Evolutionary conservation across 805 yeast genomes (phyloP).

Genomic region (Starmera dryadoides): DNA sequence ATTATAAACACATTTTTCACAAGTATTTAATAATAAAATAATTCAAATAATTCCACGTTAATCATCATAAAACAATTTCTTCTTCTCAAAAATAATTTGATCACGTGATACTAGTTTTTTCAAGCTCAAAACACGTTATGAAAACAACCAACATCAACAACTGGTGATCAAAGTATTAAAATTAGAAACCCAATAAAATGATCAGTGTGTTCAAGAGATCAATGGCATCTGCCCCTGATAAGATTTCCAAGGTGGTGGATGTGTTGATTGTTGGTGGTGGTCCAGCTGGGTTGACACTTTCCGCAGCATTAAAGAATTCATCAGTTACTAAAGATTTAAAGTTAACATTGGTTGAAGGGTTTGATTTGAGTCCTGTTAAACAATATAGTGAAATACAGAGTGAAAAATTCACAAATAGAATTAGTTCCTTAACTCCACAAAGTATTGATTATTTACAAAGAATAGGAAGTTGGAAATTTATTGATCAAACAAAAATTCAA

Average conservation of each 20-base stretch:
- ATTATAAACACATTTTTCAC: too few relatives aligned
- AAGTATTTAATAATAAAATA: too few relatives aligned
- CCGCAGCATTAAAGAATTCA: constrained; percentile 72
- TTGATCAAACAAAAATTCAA: constrained; percentile 65
- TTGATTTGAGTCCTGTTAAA: constrained; percentile 45
- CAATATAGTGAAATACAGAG: constrained; percentile 30
- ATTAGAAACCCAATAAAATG: constrained; percentile 2
- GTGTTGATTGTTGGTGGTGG: constrained; percentile 94
- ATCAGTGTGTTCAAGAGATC: constrained; percentile 16
- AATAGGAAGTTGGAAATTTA: constrained; percentile 72
- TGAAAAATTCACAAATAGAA: constrained; percentile 65
- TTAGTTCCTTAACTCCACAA: constrained; percentile 80
- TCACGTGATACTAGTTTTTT: too few relatives aligned
- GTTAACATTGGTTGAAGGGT: constrained; percentile 70
- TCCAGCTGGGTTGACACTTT: constrained; percentile 88
- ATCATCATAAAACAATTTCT: too few relatives aligned
- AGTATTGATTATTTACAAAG: constrained; percentile 57
- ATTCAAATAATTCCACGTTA: too few relatives aligned
- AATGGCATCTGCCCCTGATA: constrained; percentile 11
- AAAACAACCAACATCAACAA: neutral
- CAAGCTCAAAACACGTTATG: neutral
- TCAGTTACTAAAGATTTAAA: constrained; percentile 50
- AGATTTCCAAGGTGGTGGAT: constrained; percentile 36
- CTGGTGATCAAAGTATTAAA: neutral
- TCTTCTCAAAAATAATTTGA: too few relatives aligned